A percentile compares a stretch with the other conserved stretches of the same genome.
Conservation (phyloP, 2,329 filamentous ascomycete species). For the Neobulgaria alba region DNA sequence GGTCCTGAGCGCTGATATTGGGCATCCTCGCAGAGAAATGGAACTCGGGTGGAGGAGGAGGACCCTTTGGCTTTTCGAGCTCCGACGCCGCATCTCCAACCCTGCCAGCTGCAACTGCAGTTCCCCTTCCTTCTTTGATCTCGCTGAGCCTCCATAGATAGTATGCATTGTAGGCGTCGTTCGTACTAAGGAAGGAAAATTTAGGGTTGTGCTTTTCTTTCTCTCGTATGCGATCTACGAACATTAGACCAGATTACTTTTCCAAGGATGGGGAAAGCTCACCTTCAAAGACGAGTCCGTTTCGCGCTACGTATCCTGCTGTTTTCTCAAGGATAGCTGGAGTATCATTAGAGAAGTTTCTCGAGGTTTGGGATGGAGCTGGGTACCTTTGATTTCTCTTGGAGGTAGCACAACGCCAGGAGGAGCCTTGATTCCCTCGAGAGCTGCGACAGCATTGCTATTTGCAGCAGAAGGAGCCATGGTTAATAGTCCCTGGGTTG, state of each 20-base stretch:
- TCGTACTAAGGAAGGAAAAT: conserved; percentile 74
- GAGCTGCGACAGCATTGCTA: conserved; percentile 42
- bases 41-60: conserved; percentile 77
- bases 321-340: conserved; percentile 79
- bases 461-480: conserved; percentile 34
- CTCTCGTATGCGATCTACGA: conserved; percentile 66
- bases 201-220: conserved; percentile 82
- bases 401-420: conserved; percentile 77
- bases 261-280: conserved; percentile 10
- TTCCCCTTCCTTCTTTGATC: conserved; percentile 75
- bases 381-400: conserved; percentile 62
- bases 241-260: background rate
- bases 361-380: conserved; percentile 26
- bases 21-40: conserved; percentile 95
- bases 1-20: conserved; percentile 89
- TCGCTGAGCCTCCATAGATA: conserved; percentile 88
- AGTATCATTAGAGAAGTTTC: conserved; percentile 17
- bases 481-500: conserved; percentile 1
- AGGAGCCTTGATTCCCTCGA: conserved; percentile 69
- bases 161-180: conserved; percentile 79
- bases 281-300: conserved; percentile 54
- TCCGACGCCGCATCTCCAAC: conserved; percentile 51
- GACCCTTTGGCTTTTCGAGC: conserved; percentile 66
- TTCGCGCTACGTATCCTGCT: conserved; percentile 76
- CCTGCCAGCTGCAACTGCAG: conserved; percentile 66